Conservation (phyloP, 2,329 filamentous ascomycete species). For the Penicillium brevicompactum region DNA sequence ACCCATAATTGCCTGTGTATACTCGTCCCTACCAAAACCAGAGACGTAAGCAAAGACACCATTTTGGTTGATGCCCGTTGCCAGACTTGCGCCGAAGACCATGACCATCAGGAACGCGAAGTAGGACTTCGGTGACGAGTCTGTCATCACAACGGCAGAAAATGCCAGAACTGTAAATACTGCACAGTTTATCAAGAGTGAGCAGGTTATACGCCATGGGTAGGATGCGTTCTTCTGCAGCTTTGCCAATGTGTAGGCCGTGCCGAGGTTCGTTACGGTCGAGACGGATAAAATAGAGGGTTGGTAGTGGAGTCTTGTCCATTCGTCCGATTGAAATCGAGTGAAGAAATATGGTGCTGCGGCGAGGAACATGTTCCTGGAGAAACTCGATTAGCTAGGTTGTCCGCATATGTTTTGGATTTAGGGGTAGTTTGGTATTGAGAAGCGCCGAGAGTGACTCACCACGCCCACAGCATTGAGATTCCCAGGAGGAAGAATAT, state of each 20-base stretch:
- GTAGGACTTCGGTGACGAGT: slow-evolving; percentile 66
- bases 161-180: slow-evolving; percentile 77
- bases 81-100: slow-evolving; percentile 77
- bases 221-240: slow-evolving; percentile 84
- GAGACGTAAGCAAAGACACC: slow-evolving; percentile 90
- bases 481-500: slow-evolving; percentile 85
- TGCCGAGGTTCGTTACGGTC: slow-evolving; percentile 76
- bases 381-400: neutral
- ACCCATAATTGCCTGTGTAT: slow-evolving; percentile 94
- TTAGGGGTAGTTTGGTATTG: neutral
- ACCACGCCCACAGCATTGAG: slow-evolving; percentile 98
- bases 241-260: slow-evolving; percentile 75
- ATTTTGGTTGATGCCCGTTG: slow-evolving; percentile 86
- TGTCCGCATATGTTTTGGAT: neutral
- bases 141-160: slow-evolving; percentile 71
- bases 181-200: slow-evolving; percentile 74
- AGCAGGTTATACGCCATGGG: slow-evolving; percentile 77
- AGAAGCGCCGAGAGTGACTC: slow-evolving; percentile 34
- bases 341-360: slow-evolving; percentile 89
- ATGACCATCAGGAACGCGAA: slow-evolving; percentile 80
- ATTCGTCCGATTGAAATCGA: slow-evolving; percentile 71
- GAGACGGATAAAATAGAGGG: slow-evolving; percentile 85
- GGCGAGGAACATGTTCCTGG: slow-evolving; percentile 94
- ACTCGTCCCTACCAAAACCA: slow-evolving; percentile 81
- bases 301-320: slow-evolving; percentile 81